phyloP scores from a whole-genome alignment of 169 alveolate species.

The Besnoitia besnoiti region DNA sequence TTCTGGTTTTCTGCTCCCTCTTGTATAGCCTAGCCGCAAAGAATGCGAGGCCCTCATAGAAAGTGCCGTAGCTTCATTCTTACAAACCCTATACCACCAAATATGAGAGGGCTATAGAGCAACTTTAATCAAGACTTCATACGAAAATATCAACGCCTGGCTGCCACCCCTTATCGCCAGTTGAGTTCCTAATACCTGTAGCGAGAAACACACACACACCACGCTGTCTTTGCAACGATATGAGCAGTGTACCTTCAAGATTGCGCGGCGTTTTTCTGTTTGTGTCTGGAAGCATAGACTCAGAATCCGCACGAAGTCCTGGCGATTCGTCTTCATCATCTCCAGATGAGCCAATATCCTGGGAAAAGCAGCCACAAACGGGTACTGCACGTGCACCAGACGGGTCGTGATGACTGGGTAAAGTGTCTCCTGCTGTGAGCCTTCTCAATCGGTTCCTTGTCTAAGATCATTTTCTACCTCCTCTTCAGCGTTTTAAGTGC shows the following conservation, averaged over 20 bases:
- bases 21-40: too few species aligned
- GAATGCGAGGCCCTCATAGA: too few species aligned
- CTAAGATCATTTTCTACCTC: background rate
- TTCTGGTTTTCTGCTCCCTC: too few species aligned
- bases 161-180: background rate
- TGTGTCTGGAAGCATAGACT: slow-evolving; percentile 29
- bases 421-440: too few species aligned
- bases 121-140: too few species aligned
- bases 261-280: slow-evolving; percentile 33
- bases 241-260: background rate
- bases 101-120: too few species aligned
- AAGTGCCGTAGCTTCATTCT: too few species aligned
- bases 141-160: too few species aligned
- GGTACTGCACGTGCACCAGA: too few species aligned
- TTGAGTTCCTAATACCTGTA: background rate
- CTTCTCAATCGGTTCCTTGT: too few species aligned
- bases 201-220: background rate
- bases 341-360: slow-evolving; percentile 39
- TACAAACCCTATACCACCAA: too few species aligned
- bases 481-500: slow-evolving; percentile 26
- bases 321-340: slow-evolving; percentile 29
- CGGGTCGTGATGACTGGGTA: too few species aligned
- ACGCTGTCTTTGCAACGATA: background rate
- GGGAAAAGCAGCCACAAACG: background rate
- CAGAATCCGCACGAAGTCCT: slow-evolving; percentile 37